Percentiles rank a stretch among this genome's conserved stretches.
Conservation (phyloP, 1,284 basidiomycete species). For the Sanghuangporus sanghuang region DNA sequence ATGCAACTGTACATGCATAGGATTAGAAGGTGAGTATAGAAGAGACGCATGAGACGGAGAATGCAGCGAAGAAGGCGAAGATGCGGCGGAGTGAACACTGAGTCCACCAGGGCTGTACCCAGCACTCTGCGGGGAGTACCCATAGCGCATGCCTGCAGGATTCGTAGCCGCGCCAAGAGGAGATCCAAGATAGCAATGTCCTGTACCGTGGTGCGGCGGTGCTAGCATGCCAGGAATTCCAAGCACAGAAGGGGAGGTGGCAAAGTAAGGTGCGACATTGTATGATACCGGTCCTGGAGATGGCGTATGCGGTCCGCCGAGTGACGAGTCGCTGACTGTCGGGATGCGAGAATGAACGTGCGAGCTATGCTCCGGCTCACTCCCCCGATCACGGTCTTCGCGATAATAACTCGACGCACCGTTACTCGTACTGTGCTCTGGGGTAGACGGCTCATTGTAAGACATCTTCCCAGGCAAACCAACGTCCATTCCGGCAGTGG, state of each 20-base stretch:
- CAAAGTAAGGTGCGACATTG: not conserved
- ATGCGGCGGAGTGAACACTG: not conserved
- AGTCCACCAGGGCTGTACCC: constrained; percentile 4
- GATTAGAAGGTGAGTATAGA: constrained; percentile 8
- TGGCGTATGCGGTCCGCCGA: constrained; percentile 3
- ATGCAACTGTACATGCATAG: constrained; percentile 8
- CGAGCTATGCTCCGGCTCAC: not conserved
- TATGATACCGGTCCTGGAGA: not conserved
- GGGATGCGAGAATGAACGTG: constrained; percentile 1
- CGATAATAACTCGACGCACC: not conserved
- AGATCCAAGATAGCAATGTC: constrained; percentile 1
- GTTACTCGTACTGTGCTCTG: not conserved
- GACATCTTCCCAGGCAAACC: not conserved
- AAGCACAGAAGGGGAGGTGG: not conserved
- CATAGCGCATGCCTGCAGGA: not conserved
- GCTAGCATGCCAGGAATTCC: not conserved
- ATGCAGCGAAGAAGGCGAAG: constrained; percentile 1
- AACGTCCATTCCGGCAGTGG: not conserved
- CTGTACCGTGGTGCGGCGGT: not conserved
- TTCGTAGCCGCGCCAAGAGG: not conserved
- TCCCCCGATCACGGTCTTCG: not conserved
- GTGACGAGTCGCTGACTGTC: constrained; percentile 1
- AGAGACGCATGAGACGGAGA: constrained; percentile 1
- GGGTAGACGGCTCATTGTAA: not conserved
- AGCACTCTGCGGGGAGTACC: not conserved